phyloP scores from a whole-genome alignment of 805 yeast species.

The Saturnispora ahearnii region DNA sequence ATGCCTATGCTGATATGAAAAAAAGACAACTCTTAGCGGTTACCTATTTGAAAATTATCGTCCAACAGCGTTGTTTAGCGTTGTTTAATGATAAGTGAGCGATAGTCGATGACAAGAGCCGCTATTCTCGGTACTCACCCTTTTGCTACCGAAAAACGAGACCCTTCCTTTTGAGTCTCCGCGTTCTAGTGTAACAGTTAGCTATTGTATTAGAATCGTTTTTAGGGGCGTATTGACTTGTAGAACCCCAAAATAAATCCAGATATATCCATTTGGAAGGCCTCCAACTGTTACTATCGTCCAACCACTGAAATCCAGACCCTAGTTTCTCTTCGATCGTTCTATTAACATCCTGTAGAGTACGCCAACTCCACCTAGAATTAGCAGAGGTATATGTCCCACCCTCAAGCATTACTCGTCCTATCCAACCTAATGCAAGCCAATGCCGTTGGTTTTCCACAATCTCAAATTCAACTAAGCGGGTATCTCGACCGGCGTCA shows the following conservation, averaged over 20 bases:
- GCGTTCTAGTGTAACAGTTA: not conserved
- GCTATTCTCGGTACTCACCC: not conserved
- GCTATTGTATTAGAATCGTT: not conserved
- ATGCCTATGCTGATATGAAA: no score
- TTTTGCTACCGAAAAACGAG: not conserved
- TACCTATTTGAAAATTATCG: no score
- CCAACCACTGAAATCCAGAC: not conserved
- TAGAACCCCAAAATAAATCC: not conserved
- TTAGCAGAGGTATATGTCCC: constrained; percentile 38
- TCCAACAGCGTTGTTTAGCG: not conserved
- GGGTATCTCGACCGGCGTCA: constrained; percentile 25
- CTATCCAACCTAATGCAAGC: constrained; percentile 54
- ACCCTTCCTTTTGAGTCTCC: not conserved
- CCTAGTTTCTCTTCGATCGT: not conserved
- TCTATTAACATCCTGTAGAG: not conserved
- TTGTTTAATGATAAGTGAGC: not conserved
- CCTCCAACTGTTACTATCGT: not conserved
- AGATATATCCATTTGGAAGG: not conserved
- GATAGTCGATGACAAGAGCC: no score
- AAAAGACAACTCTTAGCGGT: no score
- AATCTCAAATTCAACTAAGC: constrained; percentile 41
- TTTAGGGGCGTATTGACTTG: not conserved
- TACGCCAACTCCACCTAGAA: constrained; percentile 13
- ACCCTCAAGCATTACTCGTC: constrained; percentile 44
- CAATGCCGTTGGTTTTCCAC: constrained; percentile 53